Evolutionary conservation across 2,329 filamentous ascomycete species (phyloP).

Genomic region (Tricladium varicosporioides): DNA sequence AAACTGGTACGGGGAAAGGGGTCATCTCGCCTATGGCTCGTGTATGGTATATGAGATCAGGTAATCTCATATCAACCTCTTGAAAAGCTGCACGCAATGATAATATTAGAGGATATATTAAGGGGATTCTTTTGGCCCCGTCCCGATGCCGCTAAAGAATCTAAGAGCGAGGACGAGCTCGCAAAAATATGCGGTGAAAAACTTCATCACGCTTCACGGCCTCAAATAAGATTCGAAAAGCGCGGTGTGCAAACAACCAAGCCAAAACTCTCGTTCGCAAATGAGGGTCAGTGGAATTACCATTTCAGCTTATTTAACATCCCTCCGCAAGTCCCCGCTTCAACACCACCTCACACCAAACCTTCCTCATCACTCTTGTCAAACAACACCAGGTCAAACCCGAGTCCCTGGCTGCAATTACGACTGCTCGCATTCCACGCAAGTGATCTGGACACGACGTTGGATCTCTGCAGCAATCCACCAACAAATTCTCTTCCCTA

Average conservation of each 20-base stretch:
- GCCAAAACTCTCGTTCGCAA: no score
- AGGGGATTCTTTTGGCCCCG: background rate
- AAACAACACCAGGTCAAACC: background rate
- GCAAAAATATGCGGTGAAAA: no score
- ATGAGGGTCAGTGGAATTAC: no score
- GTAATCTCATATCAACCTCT: background rate
- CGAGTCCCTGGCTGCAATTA: background rate
- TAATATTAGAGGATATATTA: background rate
- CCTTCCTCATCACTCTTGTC: no score
- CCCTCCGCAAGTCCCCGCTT: no score
- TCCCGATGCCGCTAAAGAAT: background rate
- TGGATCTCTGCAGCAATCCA: background rate
- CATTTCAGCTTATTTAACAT: no score
- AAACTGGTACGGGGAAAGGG: constrained; percentile 9
- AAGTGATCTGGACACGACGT: background rate
- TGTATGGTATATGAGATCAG: background rate
- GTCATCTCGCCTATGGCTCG: constrained; percentile 1
- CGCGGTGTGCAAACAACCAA: no score
- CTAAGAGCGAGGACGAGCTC: background rate
- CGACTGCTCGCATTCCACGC: background rate
- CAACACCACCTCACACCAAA: no score
- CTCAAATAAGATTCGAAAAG: no score
- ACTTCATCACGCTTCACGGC: no score
- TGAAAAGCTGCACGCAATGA: background rate
- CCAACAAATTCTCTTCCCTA: background rate